Conservation (phyloP, 306 rosid genomes). For the Rubus parviflorus region DNA sequence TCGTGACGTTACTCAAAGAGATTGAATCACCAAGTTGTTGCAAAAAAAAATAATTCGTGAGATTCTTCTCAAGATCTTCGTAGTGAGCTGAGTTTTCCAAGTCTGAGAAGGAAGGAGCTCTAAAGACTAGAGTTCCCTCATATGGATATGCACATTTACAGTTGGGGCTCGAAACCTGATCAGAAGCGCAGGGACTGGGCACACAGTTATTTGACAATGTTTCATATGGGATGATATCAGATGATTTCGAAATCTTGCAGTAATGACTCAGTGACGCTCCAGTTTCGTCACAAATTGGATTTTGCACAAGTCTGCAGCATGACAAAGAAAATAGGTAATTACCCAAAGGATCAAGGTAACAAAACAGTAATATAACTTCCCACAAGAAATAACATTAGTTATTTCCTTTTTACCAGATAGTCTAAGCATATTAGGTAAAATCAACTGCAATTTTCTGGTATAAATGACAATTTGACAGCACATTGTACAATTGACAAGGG, state of each 20-base stretch:
- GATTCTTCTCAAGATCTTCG: conserved; percentile 25
- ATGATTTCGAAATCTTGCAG: conserved; percentile 36
- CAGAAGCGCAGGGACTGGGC: conserved; percentile 32
- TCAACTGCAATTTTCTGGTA: not conserved
- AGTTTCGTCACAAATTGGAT: conserved; percentile 45
- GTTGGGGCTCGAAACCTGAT: conserved; percentile 53
- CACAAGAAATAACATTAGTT: not conserved
- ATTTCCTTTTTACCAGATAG: not conserved
- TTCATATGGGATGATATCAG: conserved; percentile 21
- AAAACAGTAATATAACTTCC: not conserved
- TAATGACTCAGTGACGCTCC: not conserved
- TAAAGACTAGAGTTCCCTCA: conserved; percentile 50
- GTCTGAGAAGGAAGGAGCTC: conserved; percentile 60
- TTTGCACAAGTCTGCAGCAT: conserved; percentile 47
- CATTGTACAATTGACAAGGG: not conserved
- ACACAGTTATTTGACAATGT: conserved; percentile 39
- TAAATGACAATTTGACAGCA: not conserved
- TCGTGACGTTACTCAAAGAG: conserved; percentile 35
- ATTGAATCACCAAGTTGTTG: conserved; percentile 40
- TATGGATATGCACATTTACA: conserved; percentile 74
- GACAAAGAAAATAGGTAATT: not conserved
- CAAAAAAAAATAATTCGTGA: conserved; percentile 6
- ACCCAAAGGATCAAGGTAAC: not conserved
- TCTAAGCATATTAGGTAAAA: not conserved
- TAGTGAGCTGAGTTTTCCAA: conserved; percentile 32